Evolutionary conservation across 805 yeast species (phyloP), one percentile per base, ranked within the genome.

Genomic region (Torulaspora indica): DNA sequence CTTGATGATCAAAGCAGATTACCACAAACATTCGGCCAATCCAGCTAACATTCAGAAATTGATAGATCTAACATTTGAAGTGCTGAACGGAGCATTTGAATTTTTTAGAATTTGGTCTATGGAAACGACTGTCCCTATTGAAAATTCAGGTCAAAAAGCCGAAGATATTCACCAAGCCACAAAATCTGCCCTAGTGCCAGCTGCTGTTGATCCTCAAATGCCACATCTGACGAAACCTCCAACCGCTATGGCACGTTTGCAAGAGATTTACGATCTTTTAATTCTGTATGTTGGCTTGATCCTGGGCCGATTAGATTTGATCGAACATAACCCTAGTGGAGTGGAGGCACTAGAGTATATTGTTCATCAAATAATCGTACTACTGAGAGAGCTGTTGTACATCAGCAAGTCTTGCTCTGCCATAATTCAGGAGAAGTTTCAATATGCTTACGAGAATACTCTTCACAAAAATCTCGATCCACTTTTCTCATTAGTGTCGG

Each of bases 251-350:
- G 75, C 71, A 43, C 69, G 95, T 53, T 67, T 84, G 18, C 74
- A 78, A 20, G 90, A 84, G 60, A 75, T 84, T 32, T 75, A 82
- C 53, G 75, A 77, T 22, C 68, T 81, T 4, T 56, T 83, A 12
- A 75, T 76, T 54, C 70, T 77, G 1, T 85, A 85, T 55, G 68
- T 84, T 50, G 81, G 83, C 2, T 56, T 85, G 51, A 75, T 85
- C 8, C 71, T 83, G 12, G 95, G 95, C n/a, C 67, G 95, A 54
- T 64, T 85, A 51, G 93, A 85, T 60, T 70, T 85, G 62, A 78
- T 85, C 28, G 93, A 85, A 57, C 83, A 81, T 53, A 85, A 84
- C 57, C 73, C 79, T 3, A 70, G 70, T 13, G 91, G 91, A 2
- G 80, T 88, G 56, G 82, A 81, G 50, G 61, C 79, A 5, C 61